Percentiles rank a stretch among this genome's conserved stretches.
phyloP scores from a whole-genome alignment of 352 stramenopile genomes.

The Globisporangium paddicum region DNA sequence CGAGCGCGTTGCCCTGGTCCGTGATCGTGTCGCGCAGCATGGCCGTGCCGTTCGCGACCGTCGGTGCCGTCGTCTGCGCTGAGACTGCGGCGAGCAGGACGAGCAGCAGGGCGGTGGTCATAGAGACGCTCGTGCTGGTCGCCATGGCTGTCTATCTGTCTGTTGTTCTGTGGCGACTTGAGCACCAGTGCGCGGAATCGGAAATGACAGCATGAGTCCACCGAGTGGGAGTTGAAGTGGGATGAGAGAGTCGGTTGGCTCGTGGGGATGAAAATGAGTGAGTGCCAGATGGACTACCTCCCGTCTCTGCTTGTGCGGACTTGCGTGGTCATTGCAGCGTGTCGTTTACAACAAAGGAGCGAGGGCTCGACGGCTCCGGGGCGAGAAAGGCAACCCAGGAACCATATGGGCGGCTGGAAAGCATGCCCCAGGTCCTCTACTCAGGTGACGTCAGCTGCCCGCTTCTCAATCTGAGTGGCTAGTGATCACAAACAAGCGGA shows the following conservation, averaged over 20 bases:
- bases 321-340: too few relatives aligned
- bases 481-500: too few relatives aligned
- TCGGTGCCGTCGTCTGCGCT: not conserved
- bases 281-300: not conserved
- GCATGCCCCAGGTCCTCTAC: not conserved
- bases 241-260: not conserved
- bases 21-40: slow-evolving; percentile 4
- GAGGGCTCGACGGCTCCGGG: too few relatives aligned
- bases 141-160: not conserved
- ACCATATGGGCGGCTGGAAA: not conserved
- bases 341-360: not conserved
- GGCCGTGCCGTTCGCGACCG: not conserved
- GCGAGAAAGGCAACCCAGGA: not conserved
- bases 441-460: not conserved
- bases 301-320: not conserved
- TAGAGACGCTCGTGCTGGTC: not conserved
- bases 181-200: not conserved
- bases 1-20: slow-evolving; percentile 3
- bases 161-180: not conserved
- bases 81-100: not conserved
- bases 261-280: not conserved
- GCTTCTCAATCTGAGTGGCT: not conserved
- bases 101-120: slow-evolving; percentile 2
- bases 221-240: not conserved
- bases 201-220: slow-evolving; percentile 7